Evolutionary conservation across 306 rosid genomes (phyloP).

Genomic region (Benincasa hispida): DNA sequence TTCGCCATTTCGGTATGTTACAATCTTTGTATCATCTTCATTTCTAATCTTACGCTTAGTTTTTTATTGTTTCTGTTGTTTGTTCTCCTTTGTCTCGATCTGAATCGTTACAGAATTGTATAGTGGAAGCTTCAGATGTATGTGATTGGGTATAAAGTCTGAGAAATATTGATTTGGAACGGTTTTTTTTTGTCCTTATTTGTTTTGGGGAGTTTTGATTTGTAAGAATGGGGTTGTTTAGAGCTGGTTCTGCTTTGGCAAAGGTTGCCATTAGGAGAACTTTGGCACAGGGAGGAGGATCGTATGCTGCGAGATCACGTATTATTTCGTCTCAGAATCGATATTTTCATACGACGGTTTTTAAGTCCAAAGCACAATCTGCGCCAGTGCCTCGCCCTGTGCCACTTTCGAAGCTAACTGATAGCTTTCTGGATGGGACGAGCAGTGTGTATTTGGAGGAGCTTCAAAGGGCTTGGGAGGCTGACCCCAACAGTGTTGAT

Average conservation of each 20-base stretch:
- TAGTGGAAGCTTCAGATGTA: neutral
- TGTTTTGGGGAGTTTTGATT: conserved; percentile 6
- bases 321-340: conserved; percentile 39
- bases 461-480: conserved; percentile 98
- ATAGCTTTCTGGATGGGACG: conserved; percentile 88
- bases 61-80: neutral
- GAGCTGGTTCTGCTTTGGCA: conserved; percentile 62
- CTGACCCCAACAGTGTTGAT: conserved; percentile 82
- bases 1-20: neutral
- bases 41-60: neutral
- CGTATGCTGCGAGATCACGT: conserved; percentile 42
- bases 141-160: neutral
- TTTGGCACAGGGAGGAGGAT: conserved; percentile 41
- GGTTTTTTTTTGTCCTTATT: neutral
- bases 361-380: conserved; percentile 43
- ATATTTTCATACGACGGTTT: conserved; percentile 44
- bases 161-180: neutral
- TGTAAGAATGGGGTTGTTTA: conserved; percentile 71
- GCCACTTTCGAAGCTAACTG: conserved; percentile 85
- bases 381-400: conserved; percentile 78
- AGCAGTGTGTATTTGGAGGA: conserved; percentile 92
- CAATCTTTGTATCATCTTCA: too few species aligned
- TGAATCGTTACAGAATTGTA: neutral
- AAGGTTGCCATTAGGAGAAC: conserved; percentile 53
- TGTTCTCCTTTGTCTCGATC: neutral